These are phyloP conservation scores for Teratosphaeria gauchensis DNA, from an alignment of 2,329 filamentous ascomycete species.

Conservation along the genomic window DNA sequence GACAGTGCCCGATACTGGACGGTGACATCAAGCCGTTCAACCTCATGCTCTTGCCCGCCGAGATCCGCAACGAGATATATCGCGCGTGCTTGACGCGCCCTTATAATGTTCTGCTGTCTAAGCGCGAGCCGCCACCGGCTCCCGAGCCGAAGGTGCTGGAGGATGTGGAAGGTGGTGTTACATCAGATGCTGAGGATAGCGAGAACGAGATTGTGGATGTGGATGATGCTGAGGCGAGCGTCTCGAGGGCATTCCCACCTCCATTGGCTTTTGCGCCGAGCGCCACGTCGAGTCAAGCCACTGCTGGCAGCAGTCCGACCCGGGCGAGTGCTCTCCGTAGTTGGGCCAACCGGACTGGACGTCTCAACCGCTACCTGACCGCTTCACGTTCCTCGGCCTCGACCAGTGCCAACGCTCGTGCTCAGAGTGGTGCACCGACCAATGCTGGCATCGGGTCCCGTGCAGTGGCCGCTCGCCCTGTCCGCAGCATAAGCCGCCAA, in stretches of 20 bases:
- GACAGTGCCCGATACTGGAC: conserved; percentile 12
- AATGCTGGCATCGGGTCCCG: not conserved
- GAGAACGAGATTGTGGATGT: not conserved
- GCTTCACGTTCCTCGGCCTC: not conserved
- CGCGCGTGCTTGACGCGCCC: conserved; percentile 26
- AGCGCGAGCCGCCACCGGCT: conserved; percentile 9
- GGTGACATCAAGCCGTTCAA: conserved; percentile 22
- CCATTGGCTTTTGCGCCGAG: not conserved
- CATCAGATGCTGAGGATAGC: not conserved
- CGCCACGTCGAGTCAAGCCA: not conserved
- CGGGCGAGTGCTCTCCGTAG: not conserved
- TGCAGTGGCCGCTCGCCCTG: not conserved
- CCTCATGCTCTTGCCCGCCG: conserved; percentile 36
- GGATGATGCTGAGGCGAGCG: not conserved
- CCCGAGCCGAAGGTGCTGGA: not conserved
- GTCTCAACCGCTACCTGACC: not conserved
- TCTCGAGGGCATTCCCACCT: not conserved
- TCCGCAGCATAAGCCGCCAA: not conserved
- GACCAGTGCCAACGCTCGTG: not conserved
- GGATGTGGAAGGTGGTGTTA: not conserved
- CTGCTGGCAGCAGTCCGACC: not conserved
- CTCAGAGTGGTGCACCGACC: not conserved
- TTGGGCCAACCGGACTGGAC: conserved; percentile 1
- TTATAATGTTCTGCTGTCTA: conserved; percentile 23
- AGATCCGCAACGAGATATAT: conserved; percentile 38